These are phyloP conservation scores for Tulasnella calospora DNA, from an alignment of 768 basidiomycete genomes.

Conservation along the genomic window DNA sequence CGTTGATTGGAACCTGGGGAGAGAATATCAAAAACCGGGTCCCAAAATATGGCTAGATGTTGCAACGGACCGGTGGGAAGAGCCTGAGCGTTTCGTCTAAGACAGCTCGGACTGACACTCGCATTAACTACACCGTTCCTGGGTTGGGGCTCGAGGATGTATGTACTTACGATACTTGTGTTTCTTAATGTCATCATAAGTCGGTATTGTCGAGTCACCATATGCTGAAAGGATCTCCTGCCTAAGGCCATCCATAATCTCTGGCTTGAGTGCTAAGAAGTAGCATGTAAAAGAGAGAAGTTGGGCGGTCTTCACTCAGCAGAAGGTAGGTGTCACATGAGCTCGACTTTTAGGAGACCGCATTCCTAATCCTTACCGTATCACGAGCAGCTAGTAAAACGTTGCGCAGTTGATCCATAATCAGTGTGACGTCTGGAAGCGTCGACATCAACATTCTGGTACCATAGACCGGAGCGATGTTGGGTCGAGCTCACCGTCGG, in stretches of 20 bases:
- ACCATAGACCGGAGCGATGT: background rate
- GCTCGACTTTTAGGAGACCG: no score
- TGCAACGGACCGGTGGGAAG: slow-evolving; percentile 34
- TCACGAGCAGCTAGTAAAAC: slow-evolving; percentile 37
- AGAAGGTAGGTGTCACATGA: no score
- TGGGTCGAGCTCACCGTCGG: slow-evolving; percentile 28
- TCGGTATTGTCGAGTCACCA: slow-evolving; percentile 21
- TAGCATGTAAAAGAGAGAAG: slow-evolving; percentile 36
- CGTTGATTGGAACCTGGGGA: slow-evolving; percentile 18
- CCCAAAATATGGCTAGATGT: no score
- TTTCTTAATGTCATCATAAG: slow-evolving; percentile 31
- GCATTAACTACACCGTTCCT: background rate
- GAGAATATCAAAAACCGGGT: background rate
- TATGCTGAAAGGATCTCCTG: slow-evolving; percentile 30
- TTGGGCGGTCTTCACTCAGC: slow-evolving; percentile 31
- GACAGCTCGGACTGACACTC: slow-evolving; percentile 34
- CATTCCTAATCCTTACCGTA: slow-evolving; percentile 32
- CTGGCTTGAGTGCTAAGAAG: slow-evolving; percentile 32
- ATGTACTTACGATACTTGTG: slow-evolving; percentile 25
- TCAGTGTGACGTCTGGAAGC: background rate
- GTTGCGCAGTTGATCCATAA: slow-evolving; percentile 27
- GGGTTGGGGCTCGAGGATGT: background rate
- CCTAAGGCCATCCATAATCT: slow-evolving; percentile 27
- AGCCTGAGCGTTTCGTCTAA: slow-evolving; percentile 37
- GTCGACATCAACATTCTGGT: background rate